Evolutionary conservation across 257 asterid species (phyloP), one percentile per base, ranked within the genome.

Genomic region (Anisodus acutangulus): DNA sequence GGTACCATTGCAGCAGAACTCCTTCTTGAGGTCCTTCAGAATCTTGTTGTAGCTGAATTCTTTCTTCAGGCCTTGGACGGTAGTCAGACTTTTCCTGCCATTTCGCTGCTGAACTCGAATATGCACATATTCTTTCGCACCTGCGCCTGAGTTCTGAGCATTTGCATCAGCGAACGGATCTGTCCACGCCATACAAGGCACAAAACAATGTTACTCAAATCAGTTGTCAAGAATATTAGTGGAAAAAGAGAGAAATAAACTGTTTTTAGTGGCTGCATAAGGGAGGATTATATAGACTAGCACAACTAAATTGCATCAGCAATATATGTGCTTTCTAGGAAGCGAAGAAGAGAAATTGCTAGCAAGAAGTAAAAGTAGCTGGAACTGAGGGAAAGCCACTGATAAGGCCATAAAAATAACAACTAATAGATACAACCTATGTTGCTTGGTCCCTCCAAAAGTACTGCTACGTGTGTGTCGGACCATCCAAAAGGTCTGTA

Each of bases 41-140:
- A 81, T 69, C 47, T 80, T 80, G 26, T 80, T 63, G 74, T 80
- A 80, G 59, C 83, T 82, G 78, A 62, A 82, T 66, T 82, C 84
- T 45, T 51, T 62, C 63, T 82, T 82, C 31, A 82, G 84, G 35
- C 82, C 85, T 43, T 83, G 85, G n/a, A 83, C 85, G 0, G 85
- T 83, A 53, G 85, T 83, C 78, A 83, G 19, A 57, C 85, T 69
- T 71, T 83, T 83, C 53, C 79, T 83, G 6, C 85, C 85, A 58
- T 83, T 83, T 47, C 85, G 59, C 69, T 83, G 85, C 35, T 83
- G 85, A 43, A 83, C 58, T 0, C 85, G 85, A 0, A 83, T 83
- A 12, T 83, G 85, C 12, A 83, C 85, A 83, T 83, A 83, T 9
- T 83, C 85, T 60, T 83, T 83, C 16, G 85, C 82, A 17, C 85